Base-by-base conservation (phyloP, 768 basidiomycete genomes). In the Termitomyces sp. region DNA sequence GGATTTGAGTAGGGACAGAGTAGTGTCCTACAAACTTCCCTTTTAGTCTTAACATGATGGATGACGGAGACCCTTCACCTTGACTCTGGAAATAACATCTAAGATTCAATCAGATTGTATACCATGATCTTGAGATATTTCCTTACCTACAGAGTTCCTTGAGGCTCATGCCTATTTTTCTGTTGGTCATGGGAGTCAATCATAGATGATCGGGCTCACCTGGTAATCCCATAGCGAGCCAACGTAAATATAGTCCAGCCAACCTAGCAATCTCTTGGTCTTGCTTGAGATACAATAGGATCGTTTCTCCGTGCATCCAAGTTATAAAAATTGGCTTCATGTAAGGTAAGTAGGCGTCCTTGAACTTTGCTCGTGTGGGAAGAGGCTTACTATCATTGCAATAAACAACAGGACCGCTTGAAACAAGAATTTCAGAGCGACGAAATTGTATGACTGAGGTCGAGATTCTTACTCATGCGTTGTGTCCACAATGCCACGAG, bases 1-100 rank as follows among this genome's bases (percentile, higher is more conserved):
- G 86, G 58, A 94, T 87, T 55, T 85, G 82, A 0, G 93, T 94
- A 0, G 94, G 94, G 3, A 92, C 81, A n/a, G 73, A 72, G 96
- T 94, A n/a, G 94, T 76, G n/a, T 88, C 86, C 46, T 85, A 60
- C 0, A 1, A 47, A 52, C 62, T 48, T 58, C 28, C 31, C 45
- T 39, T 47, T 29, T 28, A 47, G 8, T 7, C 9, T 28, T n/a
- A n/a, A n/a, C 26, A 5, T 9, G 3, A 28, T 28, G 0, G 7
- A 16, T 4, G 28, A 5, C 20, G 44, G n/a, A 7, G 22, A 51
- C 2, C 8, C 16, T 49, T 60, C 34, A 82, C 86, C 88, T 73
- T 94, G 91, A 18, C 87, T 89, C 68, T 93, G 91, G 64, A 92
- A 88, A 67, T 86, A 88, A 39, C 86, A 82, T 37, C 84, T 57